These are phyloP conservation scores for Tothia fuscella DNA, from an alignment of 2,329 filamentous ascomycete genomes.

Conservation along the genomic window DNA sequence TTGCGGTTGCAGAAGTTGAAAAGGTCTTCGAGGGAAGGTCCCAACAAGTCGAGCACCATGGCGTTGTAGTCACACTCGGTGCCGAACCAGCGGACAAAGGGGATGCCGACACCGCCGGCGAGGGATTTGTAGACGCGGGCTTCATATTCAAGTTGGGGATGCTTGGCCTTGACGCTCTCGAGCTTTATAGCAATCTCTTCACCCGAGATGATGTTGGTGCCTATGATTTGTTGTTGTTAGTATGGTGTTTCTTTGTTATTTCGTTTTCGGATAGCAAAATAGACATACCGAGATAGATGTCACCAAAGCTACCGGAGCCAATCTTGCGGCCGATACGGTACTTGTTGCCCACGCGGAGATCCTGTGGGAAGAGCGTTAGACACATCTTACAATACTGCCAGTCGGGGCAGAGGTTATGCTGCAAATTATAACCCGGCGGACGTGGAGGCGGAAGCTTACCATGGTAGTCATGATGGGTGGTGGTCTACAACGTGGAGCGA, in stretches of 20 bases:
- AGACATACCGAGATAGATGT: slow-evolving; percentile 74
- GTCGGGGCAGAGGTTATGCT: too few species aligned
- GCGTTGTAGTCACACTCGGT: slow-evolving; percentile 99
- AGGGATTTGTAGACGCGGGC: slow-evolving; percentile 84
- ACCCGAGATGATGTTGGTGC: slow-evolving; percentile 78
- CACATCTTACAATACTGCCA: too few species aligned
- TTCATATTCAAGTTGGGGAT: slow-evolving; percentile 97
- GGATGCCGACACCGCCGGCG: slow-evolving; percentile 92
- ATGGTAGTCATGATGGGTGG: too few species aligned
- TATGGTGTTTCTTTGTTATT: too few species aligned
- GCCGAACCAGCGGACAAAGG: slow-evolving; percentile 98
- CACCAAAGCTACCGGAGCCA: slow-evolving; percentile 92
- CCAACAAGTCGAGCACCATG: slow-evolving; percentile 96
- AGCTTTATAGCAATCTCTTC: slow-evolving; percentile 99
- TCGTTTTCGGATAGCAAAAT: too few species aligned
- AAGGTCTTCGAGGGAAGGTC: slow-evolving; percentile 88
- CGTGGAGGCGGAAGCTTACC: too few species aligned
- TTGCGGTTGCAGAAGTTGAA: slow-evolving; percentile 99
- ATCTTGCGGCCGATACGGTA: slow-evolving; percentile 99
- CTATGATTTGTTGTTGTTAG: not conserved
- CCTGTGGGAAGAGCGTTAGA: slow-evolving; percentile 54
- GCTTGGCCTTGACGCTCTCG: slow-evolving; percentile 98
- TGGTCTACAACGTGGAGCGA: too few species aligned
- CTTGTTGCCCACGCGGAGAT: slow-evolving; percentile 98
- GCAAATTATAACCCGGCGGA: too few species aligned